phyloP scores from a whole-genome alignment of 2,329 filamentous ascomycete genomes.

The Cladophialophora chaetospira region DNA sequence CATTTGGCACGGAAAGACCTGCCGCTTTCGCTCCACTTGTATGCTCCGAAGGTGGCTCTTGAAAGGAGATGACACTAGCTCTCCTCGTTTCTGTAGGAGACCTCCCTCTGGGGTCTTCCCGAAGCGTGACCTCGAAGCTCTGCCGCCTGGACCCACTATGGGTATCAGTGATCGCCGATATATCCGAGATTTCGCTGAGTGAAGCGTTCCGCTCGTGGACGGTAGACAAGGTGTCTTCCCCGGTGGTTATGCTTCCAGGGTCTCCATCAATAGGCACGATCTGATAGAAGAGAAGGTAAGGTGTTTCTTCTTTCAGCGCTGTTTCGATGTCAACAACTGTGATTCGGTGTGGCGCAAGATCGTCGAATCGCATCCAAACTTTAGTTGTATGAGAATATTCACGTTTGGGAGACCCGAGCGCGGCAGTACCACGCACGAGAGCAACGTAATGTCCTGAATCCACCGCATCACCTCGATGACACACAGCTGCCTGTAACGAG shows the following conservation, averaged over 20 bases:
- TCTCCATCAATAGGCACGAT: conserved; percentile 83
- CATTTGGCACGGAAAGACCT: conserved; percentile 16
- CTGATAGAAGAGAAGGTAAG: conserved; percentile 94
- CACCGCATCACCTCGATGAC: conserved; percentile 82
- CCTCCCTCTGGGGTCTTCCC: conserved; percentile 33
- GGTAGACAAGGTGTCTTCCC: conserved; percentile 38
- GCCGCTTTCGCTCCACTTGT: conserved; percentile 1
- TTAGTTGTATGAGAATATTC: conserved; percentile 61
- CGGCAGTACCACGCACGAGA: conserved; percentile 72
- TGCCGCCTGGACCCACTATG: conserved; percentile 36
- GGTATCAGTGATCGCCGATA: conserved; percentile 19
- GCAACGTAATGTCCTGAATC: conserved; percentile 91
- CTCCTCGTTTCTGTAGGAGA: conserved; percentile 32
- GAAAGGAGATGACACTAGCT: conserved; percentile 36
- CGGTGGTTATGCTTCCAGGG: conserved; percentile 39
- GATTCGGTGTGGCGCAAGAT: conserved; percentile 74
- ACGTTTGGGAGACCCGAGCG: conserved; percentile 35
- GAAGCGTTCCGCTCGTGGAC: conserved; percentile 29
- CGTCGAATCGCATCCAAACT: conserved; percentile 90
- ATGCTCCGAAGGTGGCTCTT: conserved; percentile 29
- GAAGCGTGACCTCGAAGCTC: conserved; percentile 43
- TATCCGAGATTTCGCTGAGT: conserved; percentile 21
- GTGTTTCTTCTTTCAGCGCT: conserved; percentile 81
- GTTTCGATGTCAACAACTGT: conserved; percentile 74
- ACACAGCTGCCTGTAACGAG: conserved; percentile 86